A percentile compares a stretch with the other conserved stretches of the same genome.
phyloP scores from a whole-genome alignment of 768 basidiomycete species.

The Psilocybe tampanensis region DNA sequence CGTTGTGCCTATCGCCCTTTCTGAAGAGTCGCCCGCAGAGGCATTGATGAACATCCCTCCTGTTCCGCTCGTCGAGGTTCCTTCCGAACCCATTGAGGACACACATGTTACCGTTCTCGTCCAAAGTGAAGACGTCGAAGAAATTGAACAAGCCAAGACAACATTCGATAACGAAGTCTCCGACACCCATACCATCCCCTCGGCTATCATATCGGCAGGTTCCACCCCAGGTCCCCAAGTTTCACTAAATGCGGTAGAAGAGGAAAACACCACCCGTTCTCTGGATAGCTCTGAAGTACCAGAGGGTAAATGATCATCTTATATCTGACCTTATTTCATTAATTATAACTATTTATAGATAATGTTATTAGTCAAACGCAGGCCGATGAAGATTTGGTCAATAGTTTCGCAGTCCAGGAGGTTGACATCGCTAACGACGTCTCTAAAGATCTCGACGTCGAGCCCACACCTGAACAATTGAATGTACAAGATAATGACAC shows the following conservation, averaged over 20 bases:
- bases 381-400: neutral
- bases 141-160: neutral
- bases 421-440: neutral
- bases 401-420: neutral
- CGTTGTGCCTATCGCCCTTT: constrained; percentile 6
- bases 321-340: too few species aligned
- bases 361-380: too few species aligned
- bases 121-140: neutral
- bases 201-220: constrained; percentile 3
- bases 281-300: neutral
- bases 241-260: constrained; percentile 1
- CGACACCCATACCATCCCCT: neutral
- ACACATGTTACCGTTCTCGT: neutral
- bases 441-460: neutral
- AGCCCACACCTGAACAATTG: neutral
- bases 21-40: constrained; percentile 9
- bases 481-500: neutral
- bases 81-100: neutral
- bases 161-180: neutral
- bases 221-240: constrained; percentile 11
- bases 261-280: neutral
- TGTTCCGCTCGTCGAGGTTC: constrained; percentile 7
- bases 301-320: neutral
- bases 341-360: too few species aligned
- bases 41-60: constrained; percentile 12